Evolutionary conservation across 495 filamentous ascomycete genomes (phyloP).

Genomic region (Penicillium desertorum): DNA sequence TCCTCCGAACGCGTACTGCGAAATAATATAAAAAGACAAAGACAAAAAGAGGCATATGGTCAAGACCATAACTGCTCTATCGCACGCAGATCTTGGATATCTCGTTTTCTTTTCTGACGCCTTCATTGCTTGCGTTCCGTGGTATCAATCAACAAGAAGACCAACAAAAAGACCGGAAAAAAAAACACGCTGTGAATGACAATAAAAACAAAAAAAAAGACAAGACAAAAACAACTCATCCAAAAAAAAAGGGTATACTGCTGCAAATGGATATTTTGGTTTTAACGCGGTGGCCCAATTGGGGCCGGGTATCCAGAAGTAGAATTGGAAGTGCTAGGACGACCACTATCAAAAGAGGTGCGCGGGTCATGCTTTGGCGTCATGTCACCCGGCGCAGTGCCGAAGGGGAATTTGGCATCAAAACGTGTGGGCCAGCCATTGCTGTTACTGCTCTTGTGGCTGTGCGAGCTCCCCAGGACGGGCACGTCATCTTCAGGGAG

Average conservation of each 20-base stretch:
- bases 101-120: slow-evolving; percentile 38
- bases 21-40: slow-evolving; percentile 10
- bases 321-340: slow-evolving; percentile 91
- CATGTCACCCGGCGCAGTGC: slow-evolving; percentile 71
- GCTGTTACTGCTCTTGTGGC: slow-evolving; percentile 57
- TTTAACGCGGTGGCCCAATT: slow-evolving; percentile 81
- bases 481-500: slow-evolving; percentile 79
- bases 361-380: slow-evolving; percentile 80
- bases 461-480: slow-evolving; percentile 57
- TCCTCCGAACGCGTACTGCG: slow-evolving; percentile 20
- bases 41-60: slow-evolving; percentile 10
- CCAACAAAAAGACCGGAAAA: slow-evolving; percentile 24
- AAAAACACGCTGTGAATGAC: slow-evolving; percentile 16
- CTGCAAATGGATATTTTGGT: slow-evolving; percentile 57
- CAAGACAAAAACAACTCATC: slow-evolving; percentile 24
- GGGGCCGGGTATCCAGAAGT: slow-evolving; percentile 92
- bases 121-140: slow-evolving; percentile 41
- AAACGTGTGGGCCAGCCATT: slow-evolving; percentile 64
- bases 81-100: slow-evolving; percentile 36
- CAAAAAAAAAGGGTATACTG: slow-evolving; percentile 54
- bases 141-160: slow-evolving; percentile 44
- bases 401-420: slow-evolving; percentile 64
- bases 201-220: slow-evolving; percentile 19
- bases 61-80: slow-evolving; percentile 24
- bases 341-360: slow-evolving; percentile 84